Percentiles rank a stretch among this genome's conserved stretches.
phyloP scores from a whole-genome alignment of 192 early-diverging fungal genomes.

The Coemansia sp. region DNA sequence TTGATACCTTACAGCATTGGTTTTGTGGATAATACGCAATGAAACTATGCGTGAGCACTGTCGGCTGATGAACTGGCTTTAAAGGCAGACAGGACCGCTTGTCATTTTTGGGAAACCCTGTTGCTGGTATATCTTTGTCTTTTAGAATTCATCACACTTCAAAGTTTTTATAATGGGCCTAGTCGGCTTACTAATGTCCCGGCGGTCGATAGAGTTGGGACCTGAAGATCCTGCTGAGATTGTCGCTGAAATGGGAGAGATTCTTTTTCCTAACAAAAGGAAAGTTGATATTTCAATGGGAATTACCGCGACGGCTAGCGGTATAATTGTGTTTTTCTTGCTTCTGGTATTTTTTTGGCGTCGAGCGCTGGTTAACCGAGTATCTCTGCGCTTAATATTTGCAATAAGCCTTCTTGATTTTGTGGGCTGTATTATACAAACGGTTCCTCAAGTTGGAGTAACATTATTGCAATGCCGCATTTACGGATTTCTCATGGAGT shows the following conservation, averaged over 20 bases:
- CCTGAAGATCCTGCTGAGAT: conserved; percentile 9
- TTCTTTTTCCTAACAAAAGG: too few relatives aligned
- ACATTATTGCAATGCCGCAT: not conserved
- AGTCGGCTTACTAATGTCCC: too few relatives aligned
- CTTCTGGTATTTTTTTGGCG: conserved; percentile 29
- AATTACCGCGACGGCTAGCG: conserved; percentile 9
- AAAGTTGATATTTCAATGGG: too few relatives aligned
- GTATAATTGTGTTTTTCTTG: conserved; percentile 23
- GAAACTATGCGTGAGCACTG: not conserved
- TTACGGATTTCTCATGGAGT: conserved; percentile 11
- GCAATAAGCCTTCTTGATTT: conserved; percentile 26
- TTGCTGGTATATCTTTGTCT: not conserved
- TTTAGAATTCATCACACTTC: not conserved
- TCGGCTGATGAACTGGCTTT: not conserved
- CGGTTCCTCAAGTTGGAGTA: not conserved
- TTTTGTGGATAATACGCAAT: not conserved
- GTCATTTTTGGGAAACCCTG: not conserved
- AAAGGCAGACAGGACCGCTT: not conserved
- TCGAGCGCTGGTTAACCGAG: conserved; percentile 23
- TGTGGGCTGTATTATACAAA: conserved; percentile 18
- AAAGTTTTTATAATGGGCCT: not conserved
- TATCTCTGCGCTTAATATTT: conserved; percentile 37
- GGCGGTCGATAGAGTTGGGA: not conserved
- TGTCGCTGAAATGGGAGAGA: too few relatives aligned
- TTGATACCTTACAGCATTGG: not conserved